phyloP scores from a whole-genome alignment of 306 rosid species.

The Ormosia semicastrata region DNA sequence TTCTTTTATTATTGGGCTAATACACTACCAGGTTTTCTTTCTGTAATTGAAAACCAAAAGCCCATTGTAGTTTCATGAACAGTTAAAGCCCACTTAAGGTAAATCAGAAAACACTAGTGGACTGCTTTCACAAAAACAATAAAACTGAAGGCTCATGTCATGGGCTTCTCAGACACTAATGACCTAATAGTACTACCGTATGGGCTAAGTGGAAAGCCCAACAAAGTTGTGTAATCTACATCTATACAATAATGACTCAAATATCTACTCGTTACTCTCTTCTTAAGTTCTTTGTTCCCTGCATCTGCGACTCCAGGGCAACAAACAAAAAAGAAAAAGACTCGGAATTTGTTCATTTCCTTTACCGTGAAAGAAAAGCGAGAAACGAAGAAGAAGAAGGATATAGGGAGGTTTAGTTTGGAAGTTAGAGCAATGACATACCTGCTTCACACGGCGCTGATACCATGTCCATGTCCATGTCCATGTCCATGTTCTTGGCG shows the following conservation, averaged over 20 bases:
- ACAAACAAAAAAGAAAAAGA: not conserved
- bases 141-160: no score
- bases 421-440: conserved; percentile 41
- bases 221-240: no score
- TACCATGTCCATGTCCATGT: conserved; percentile 23
- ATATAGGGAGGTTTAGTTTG: not conserved
- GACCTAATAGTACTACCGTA: no score
- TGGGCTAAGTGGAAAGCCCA: not conserved
- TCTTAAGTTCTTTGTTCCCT: not conserved
- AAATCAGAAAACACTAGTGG: no score
- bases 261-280: not conserved
- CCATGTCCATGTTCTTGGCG: conserved; percentile 23
- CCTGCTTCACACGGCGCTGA: conserved; percentile 34
- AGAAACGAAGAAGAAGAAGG: not conserved
- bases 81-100: no score
- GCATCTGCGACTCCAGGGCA: not conserved
- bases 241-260: not conserved
- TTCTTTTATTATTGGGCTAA: no score
- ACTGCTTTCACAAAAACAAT: no score
- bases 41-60: no score
- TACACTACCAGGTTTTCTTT: no score
- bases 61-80: no score
- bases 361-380: not conserved
- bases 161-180: no score
- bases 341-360: not conserved